phyloP scores from a whole-genome alignment of 2,329 filamentous ascomycete genomes.

The Pseudovirgaria hyperparasitica region DNA sequence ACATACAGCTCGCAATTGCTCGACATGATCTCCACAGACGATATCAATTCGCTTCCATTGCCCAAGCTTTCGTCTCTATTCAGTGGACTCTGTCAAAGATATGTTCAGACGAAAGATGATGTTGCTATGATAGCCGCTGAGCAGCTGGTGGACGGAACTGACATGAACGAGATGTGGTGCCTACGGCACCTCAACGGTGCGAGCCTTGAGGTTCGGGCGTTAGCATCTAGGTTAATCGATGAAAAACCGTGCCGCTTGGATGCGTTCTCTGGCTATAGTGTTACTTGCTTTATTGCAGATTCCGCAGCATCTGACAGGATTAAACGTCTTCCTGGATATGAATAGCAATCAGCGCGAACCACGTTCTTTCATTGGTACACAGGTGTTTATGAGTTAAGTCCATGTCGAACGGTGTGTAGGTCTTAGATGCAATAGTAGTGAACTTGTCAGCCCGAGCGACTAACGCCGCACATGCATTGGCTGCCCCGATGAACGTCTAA shows the following conservation, averaged over 20 bases:
- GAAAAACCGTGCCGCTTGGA: slow-evolving; percentile 11
- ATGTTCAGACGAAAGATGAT: slow-evolving; percentile 9
- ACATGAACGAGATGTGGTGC: slow-evolving; percentile 11
- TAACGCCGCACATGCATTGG: too few species aligned
- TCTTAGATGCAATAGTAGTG: too few species aligned
- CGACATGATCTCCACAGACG: neutral
- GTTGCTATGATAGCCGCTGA: slow-evolving; percentile 14
- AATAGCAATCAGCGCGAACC: too few species aligned
- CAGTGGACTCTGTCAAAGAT: slow-evolving; percentile 9
- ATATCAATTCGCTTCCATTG: neutral
- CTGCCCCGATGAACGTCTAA: too few species aligned
- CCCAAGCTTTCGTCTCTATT: slow-evolving; percentile 1
- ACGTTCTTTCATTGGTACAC: too few species aligned
- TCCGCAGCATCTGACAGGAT: slow-evolving; percentile 8
- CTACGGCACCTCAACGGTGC: slow-evolving; percentile 5
- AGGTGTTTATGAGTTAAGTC: too few species aligned
- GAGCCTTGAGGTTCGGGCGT: slow-evolving; percentile 3
- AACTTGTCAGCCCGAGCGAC: too few species aligned
- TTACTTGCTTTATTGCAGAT: slow-evolving; percentile 12
- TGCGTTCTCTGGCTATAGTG: slow-evolving; percentile 10
- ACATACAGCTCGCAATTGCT: slow-evolving; percentile 1
- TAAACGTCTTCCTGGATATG: slow-evolving; percentile 8
- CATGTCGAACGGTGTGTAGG: too few species aligned
- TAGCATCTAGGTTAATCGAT: slow-evolving; percentile 7
- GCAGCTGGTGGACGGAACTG: slow-evolving; percentile 15